Conservation (phyloP, 495 filamentous ascomycete genomes). For the Neurospora sp. region DNA sequence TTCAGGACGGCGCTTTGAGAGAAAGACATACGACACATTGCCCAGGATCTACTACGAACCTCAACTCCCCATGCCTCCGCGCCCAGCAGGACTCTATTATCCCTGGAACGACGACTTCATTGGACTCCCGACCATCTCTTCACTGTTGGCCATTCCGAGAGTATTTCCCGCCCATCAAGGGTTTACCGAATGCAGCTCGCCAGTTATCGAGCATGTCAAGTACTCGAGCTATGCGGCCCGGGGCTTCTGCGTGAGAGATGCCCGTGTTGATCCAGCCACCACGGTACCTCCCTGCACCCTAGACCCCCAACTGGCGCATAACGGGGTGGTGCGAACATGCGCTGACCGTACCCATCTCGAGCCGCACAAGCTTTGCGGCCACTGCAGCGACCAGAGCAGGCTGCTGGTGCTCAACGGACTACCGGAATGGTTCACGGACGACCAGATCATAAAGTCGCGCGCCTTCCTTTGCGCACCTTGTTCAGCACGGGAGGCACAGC, state of each 20-base stretch:
- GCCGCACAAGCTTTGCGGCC: neutral
- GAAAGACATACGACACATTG: neutral
- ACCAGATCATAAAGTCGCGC: neutral
- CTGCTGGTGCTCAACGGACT: neutral
- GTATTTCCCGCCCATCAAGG: neutral
- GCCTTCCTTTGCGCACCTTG: neutral
- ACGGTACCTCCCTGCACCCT: neutral
- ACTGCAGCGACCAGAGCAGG: neutral
- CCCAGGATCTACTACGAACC: neutral
- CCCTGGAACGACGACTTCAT: neutral
- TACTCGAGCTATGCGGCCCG: neutral
- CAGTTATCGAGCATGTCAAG: neutral
- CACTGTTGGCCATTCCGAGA: neutral
- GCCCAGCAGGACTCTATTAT: neutral
- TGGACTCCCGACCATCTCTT: neutral
- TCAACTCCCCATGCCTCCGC: neutral
- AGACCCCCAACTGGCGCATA: neutral
- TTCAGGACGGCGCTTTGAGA: neutral
- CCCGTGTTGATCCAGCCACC: neutral
- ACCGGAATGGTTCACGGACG: neutral
- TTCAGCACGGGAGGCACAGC: neutral
- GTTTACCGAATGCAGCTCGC: neutral
- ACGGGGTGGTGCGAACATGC: neutral
- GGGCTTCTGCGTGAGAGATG: neutral
- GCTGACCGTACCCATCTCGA: neutral